Conservation (phyloP, 1,284 basidiomycete genomes). For the Trichosporon sp. region DNA sequence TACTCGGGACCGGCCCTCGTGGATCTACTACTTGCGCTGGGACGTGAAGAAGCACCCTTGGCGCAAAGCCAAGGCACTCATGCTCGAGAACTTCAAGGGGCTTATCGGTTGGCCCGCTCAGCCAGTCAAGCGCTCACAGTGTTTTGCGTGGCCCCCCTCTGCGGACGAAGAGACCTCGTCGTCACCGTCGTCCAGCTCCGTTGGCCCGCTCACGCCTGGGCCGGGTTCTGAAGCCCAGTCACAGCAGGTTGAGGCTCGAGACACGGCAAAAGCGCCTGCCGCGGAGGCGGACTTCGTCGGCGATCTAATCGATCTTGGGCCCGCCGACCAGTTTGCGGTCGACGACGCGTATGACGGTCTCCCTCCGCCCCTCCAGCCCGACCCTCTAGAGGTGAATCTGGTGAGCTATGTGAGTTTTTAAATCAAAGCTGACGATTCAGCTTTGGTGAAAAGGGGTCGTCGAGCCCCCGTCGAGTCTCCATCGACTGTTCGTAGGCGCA, state of each 20-base stretch:
- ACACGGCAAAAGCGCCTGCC: no score
- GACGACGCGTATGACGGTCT: neutral
- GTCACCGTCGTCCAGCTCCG: neutral
- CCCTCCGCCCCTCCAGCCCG: neutral
- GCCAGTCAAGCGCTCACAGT: neutral
- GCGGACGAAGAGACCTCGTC: neutral
- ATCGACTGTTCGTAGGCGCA: neutral
- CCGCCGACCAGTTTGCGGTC: neutral
- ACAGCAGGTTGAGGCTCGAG: neutral
- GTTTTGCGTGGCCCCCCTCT: neutral
- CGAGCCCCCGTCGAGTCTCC: no score
- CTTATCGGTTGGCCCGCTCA: neutral
- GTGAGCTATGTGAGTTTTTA: neutral
- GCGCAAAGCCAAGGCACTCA: neutral
- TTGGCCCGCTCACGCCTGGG: neutral
- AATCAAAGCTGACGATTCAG: neutral
- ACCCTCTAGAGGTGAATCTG: neutral
- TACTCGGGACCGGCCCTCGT: neutral
- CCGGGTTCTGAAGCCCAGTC: neutral
- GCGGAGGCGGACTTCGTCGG: no score
- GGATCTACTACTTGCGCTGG: constrained; percentile 5
- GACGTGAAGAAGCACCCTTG: neutral
- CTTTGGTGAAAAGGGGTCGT: no score
- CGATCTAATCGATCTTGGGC: neutral
- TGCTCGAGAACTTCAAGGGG: neutral